Conservation (phyloP, 441 rosid species). For the Populus tomentosa region DNA sequence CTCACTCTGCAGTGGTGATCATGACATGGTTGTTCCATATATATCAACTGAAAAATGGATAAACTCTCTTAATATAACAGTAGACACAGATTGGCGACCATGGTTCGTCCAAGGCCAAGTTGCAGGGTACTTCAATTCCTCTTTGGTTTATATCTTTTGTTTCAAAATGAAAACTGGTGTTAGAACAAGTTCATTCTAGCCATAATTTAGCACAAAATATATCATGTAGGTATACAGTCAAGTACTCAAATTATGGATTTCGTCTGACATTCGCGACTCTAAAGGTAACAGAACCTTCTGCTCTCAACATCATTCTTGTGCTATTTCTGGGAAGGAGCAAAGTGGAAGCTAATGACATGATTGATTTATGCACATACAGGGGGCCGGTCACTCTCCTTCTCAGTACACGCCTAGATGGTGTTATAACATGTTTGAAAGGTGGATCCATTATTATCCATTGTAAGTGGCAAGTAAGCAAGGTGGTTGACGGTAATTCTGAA, state of each 20-base stretch:
- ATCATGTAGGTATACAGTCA: constrained; percentile 21
- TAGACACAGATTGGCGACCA: constrained; percentile 28
- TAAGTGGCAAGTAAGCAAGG: neutral
- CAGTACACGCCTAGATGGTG: constrained; percentile 17
- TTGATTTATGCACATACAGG: constrained; percentile 4
- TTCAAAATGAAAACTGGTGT: neutral
- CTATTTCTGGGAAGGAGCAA: neutral
- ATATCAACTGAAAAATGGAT: constrained; percentile 28
- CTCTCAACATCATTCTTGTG: neutral
- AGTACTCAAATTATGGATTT: constrained; percentile 17
- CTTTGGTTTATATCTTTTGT: neutral
- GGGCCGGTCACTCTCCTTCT: constrained; percentile 22
- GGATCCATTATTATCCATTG: constrained; percentile 18
- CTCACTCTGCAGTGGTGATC: constrained; percentile 30
- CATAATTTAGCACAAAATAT: neutral
- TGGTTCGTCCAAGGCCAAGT: constrained; percentile 42
- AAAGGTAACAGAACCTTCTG: constrained; percentile 20
- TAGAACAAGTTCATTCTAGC: neutral
- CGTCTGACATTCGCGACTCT: constrained; percentile 31
- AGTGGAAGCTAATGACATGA: neutral
- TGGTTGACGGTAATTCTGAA: neutral
- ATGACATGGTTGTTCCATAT: constrained; percentile 31
- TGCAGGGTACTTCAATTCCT: constrained; percentile 25
- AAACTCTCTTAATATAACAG: constrained; percentile 4
- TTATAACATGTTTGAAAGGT: constrained; percentile 23